Evolutionary conservation across 257 asterid species (phyloP).

Genomic region (Vinca minor): DNA sequence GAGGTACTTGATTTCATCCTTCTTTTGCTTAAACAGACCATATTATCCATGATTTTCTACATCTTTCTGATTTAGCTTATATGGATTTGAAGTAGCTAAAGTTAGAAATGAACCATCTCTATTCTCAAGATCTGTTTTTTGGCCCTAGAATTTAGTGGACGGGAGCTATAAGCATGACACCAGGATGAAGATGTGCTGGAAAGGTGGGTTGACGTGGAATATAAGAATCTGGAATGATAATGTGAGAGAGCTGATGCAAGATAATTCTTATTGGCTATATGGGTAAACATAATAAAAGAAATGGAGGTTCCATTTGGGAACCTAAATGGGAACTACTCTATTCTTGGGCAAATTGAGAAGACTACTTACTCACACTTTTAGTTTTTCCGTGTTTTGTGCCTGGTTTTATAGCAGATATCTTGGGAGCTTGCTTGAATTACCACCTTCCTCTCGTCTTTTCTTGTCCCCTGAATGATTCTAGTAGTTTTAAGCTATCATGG

Average conservation of each 20-base stretch:
- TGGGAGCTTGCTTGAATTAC: background rate
- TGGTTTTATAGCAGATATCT: background rate
- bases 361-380: background rate
- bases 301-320: background rate
- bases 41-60: background rate
- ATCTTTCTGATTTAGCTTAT: background rate
- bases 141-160: background rate
- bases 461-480: background rate
- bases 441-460: background rate
- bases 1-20: constrained; percentile 40
- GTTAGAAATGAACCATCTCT: background rate
- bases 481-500: background rate
- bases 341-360: background rate
- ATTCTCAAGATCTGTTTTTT: background rate
- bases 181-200: background rate
- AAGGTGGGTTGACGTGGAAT: background rate
- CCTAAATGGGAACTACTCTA: background rate
- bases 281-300: background rate
- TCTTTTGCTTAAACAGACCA: constrained; percentile 6
- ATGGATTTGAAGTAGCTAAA: background rate
- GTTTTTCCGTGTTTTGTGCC: background rate
- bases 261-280: background rate
- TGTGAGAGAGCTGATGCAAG: background rate
- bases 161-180: background rate
- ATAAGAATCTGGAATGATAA: background rate